Conservation (phyloP, 257 asterid species). For the Paulownia fortunei region DNA sequence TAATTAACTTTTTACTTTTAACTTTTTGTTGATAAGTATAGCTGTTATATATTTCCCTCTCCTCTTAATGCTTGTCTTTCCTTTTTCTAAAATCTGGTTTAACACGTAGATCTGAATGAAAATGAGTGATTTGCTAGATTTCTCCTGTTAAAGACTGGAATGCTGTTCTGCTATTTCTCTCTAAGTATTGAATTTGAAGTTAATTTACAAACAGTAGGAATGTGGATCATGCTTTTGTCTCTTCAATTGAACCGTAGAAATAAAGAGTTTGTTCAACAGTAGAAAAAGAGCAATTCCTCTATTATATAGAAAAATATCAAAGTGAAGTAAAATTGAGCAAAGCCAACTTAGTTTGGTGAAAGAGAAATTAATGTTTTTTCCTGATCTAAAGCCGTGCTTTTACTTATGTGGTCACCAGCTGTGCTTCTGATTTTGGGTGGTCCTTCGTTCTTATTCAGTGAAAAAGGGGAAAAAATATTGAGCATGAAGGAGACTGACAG, state of each 20-base stretch:
- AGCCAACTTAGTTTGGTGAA: neutral
- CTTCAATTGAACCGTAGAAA: neutral
- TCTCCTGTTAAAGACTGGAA: slow-evolving; percentile 1
- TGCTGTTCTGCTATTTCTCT: slow-evolving; percentile 1
- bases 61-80: slow-evolving; percentile 12
- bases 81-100: neutral
- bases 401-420: slow-evolving; percentile 2
- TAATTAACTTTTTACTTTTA: neutral
- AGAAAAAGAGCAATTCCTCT: neutral
- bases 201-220: neutral
- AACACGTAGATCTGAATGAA: slow-evolving; percentile 22
- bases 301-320: neutral
- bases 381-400: slow-evolving; percentile 8
- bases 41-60: neutral
- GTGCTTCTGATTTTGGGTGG: slow-evolving; percentile 29
- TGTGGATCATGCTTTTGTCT: slow-evolving; percentile 1
- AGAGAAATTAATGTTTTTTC: neutral
- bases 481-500: slow-evolving; percentile 79
- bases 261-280: neutral
- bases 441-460: slow-evolving; percentile 39
- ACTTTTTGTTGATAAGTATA: slow-evolving; percentile 2
- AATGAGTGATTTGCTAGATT: neutral
- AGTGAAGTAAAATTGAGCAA: neutral
- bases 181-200: slow-evolving; percentile 14
- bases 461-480: slow-evolving; percentile 31